A percentile compares a stretch with the other conserved stretches of the same genome.
Evolutionary conservation across 2,329 filamentous ascomycete genomes (phyloP).

Genomic region (Metarhizium album): DNA sequence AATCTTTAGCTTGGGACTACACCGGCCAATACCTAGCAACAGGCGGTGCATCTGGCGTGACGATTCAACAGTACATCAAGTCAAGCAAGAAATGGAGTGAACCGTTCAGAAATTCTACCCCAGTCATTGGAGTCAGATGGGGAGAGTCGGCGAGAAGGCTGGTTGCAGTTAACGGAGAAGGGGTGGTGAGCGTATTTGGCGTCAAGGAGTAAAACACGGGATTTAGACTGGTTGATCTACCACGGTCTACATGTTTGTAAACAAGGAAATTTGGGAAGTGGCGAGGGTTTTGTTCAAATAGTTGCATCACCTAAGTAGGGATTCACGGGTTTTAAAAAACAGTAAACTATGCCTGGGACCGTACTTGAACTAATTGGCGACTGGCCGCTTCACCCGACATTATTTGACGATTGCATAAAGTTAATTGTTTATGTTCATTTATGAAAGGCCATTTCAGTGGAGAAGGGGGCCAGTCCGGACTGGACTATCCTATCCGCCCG

Average conservation of each 20-base stretch:
- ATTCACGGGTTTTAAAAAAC: too few relatives aligned
- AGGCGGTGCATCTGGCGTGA: constrained; percentile 67
- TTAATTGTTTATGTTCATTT: too few relatives aligned
- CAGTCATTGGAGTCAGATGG: constrained; percentile 68
- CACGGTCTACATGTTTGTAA: not conserved
- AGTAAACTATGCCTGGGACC: too few relatives aligned
- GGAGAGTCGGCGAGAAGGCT: constrained; percentile 63
- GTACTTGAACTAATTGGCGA: too few relatives aligned
- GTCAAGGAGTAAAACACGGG: constrained; percentile 31
- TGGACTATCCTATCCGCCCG: too few relatives aligned
- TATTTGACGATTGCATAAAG: too few relatives aligned
- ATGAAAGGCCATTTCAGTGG: too few relatives aligned
- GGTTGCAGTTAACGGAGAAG: constrained; percentile 63
- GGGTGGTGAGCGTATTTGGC: constrained; percentile 61
- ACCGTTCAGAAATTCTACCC: constrained; percentile 64
- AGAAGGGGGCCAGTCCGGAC: too few relatives aligned
- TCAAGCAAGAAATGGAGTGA: constrained; percentile 81
- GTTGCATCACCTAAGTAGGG: constrained; percentile 1
- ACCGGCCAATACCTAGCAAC: constrained; percentile 86
- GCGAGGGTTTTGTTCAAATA: not conserved
- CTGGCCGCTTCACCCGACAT: too few relatives aligned
- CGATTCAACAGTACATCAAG: constrained; percentile 86
- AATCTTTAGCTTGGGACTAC: constrained; percentile 81
- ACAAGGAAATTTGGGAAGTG: not conserved
- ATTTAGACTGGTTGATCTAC: not conserved